A percentile compares a stretch with the other conserved stretches of the same genome.
These are phyloP conservation scores for Dendrothele bispora DNA, from an alignment of 768 basidiomycete genomes.

Conservation along the genomic window DNA sequence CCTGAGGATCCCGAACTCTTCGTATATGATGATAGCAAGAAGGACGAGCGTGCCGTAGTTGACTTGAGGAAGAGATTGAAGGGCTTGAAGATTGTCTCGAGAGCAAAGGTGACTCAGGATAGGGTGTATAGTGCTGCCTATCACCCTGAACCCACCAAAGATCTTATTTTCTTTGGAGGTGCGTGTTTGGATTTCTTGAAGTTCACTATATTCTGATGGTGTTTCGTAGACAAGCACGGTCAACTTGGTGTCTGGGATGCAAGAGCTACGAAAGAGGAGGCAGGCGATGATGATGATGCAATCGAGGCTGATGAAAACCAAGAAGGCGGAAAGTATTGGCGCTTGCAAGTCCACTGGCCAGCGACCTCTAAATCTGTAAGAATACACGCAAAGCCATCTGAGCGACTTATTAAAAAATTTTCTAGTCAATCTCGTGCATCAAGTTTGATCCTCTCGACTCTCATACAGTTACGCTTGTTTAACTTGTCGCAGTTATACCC, in stretches of 20 bases:
- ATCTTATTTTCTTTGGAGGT: constrained; percentile 89
- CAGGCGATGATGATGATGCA: constrained; percentile 63
- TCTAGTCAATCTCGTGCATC: constrained; percentile 65
- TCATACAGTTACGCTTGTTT: constrained; percentile 51
- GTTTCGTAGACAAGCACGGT: constrained; percentile 72
- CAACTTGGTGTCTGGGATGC: constrained; percentile 88
- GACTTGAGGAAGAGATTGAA: constrained; percentile 56
- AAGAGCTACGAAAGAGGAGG: constrained; percentile 64
- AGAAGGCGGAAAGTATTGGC: constrained; percentile 79
- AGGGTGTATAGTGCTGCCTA: constrained; percentile 78
- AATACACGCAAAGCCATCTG: neutral
- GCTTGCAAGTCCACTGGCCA: constrained; percentile 83
- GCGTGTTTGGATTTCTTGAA: neutral
- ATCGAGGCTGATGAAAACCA: constrained; percentile 35
- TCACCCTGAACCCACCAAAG: constrained; percentile 78
- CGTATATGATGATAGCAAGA: constrained; percentile 45
- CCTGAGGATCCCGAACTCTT: constrained; percentile 51
- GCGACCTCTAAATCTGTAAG: constrained; percentile 62
- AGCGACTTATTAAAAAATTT: neutral
- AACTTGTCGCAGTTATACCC: neutral
- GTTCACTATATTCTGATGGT: neutral
- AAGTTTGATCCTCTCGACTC: constrained; percentile 77
- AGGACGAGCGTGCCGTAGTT: constrained; percentile 47
- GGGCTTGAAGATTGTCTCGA: constrained; percentile 62
- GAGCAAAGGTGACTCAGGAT: constrained; percentile 79